phyloP scores from a whole-genome alignment of 2,329 filamentous ascomycete species.

The Epichloe sibirici region DNA sequence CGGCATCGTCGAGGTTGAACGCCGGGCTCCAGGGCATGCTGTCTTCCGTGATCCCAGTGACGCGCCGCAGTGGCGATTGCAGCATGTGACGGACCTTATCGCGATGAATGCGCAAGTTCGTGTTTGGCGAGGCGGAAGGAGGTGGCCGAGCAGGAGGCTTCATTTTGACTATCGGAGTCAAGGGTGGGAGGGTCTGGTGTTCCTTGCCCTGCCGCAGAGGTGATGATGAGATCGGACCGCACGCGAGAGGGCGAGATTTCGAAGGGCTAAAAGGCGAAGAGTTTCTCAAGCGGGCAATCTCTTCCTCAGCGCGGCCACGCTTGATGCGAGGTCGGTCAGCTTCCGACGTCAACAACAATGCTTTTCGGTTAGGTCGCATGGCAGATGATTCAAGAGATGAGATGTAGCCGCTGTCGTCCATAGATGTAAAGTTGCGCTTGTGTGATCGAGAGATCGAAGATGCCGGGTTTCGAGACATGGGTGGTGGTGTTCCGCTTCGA shows the following conservation, averaged over 20 bases:
- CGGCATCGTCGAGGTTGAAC: constrained; percentile 49
- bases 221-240: constrained; percentile 51
- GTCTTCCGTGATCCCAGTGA: constrained; percentile 32
- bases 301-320: constrained; percentile 84
- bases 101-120: constrained; percentile 79
- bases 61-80: constrained; percentile 54
- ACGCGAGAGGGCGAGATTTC: constrained; percentile 46
- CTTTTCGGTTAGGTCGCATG: constrained; percentile 55
- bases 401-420: constrained; percentile 93
- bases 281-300: constrained; percentile 83
- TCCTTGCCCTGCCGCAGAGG: constrained; percentile 47
- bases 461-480: constrained; percentile 44
- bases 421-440: constrained; percentile 65
- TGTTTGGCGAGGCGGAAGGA: constrained; percentile 83
- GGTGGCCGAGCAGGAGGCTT: constrained; percentile 43
- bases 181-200: constrained; percentile 55
- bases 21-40: constrained; percentile 50
- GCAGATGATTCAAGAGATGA: constrained; percentile 90
- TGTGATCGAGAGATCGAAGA: constrained; percentile 56
- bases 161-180: constrained; percentile 77
- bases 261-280: constrained; percentile 90
- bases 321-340: constrained; percentile 70
- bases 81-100: constrained; percentile 71
- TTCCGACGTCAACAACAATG: constrained; percentile 61
- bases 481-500: constrained; percentile 65